These are phyloP conservation scores for Cyphellophora attinorum DNA, from an alignment of 2,329 filamentous ascomycete genomes.

Conservation along the genomic window DNA sequence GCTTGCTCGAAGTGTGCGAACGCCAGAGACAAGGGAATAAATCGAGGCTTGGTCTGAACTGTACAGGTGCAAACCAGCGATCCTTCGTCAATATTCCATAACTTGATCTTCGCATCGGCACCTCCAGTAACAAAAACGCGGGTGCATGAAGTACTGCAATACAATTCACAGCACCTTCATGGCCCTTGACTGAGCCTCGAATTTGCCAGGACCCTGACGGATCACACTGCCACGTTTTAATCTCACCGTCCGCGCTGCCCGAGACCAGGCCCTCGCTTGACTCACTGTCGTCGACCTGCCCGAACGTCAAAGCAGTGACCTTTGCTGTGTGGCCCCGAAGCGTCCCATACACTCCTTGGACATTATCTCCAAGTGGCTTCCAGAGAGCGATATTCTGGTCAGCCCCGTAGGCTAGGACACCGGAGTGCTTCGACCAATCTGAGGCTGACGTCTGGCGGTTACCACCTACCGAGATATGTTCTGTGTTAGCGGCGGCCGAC, in stretches of 20 bases:
- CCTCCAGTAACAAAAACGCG: conserved; percentile 50
- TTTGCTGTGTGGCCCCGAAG: conserved; percentile 67
- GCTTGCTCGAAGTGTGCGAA: conserved; percentile 50
- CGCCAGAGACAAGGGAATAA: conserved; percentile 71
- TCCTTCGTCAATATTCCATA: conserved; percentile 54
- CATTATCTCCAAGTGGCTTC: conserved; percentile 45
- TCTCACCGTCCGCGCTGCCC: conserved; percentile 69
- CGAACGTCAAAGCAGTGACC: conserved; percentile 77
- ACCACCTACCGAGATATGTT: conserved; percentile 69
- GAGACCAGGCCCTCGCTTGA: conserved; percentile 56
- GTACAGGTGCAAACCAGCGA: conserved; percentile 52
- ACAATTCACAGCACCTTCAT: conserved; percentile 65
- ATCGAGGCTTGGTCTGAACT: conserved; percentile 64
- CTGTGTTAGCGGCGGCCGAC: too few species aligned
- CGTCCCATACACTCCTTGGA: conserved; percentile 54
- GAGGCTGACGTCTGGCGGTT: conserved; percentile 84
- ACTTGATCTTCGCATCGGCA: conserved; percentile 52
- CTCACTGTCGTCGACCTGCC: conserved; percentile 40
- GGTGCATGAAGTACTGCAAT: too few species aligned
- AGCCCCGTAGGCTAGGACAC: conserved; percentile 76
- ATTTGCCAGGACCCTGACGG: conserved; percentile 27
- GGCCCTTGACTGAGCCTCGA: conserved; percentile 48
- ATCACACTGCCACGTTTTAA: conserved; percentile 52
- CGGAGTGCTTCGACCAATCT: conserved; percentile 67
- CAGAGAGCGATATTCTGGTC: conserved; percentile 84